Percentiles rank a stretch among this genome's conserved stretches.
phyloP scores from a whole-genome alignment of 495 filamentous ascomycete species.

The Neurospora sp. region DNA sequence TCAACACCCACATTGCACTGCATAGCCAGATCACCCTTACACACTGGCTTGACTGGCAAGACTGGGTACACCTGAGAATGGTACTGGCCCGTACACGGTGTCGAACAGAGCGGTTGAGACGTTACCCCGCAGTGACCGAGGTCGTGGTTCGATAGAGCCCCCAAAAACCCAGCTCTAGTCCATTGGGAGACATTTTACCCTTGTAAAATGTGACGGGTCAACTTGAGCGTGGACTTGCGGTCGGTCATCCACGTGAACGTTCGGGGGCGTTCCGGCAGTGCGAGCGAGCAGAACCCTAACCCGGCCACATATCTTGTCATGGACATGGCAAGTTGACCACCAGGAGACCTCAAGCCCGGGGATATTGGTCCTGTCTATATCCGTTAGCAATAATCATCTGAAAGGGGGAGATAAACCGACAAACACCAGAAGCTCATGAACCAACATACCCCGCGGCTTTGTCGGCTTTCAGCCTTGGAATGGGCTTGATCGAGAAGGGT shows the following conservation, averaged over 20 bases:
- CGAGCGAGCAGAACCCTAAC: neutral
- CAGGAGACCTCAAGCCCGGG: neutral
- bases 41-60: neutral
- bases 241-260: neutral
- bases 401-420: neutral
- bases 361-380: neutral
- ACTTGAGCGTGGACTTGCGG: neutral
- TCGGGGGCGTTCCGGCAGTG: neutral
- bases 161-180: neutral
- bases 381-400: neutral
- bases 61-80: neutral
- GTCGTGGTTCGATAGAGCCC: neutral
- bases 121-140: neutral
- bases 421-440: neutral
- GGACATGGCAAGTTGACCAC: neutral
- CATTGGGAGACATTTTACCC: neutral
- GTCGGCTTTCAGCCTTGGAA: neutral
- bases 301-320: neutral
- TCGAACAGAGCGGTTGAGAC: neutral
- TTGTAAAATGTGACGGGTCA: neutral
- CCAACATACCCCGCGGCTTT: neutral
- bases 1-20: no score
- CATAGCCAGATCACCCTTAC: no score
- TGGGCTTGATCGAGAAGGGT: neutral
- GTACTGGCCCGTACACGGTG: neutral